A percentile compares a stretch with the other conserved stretches of the same genome.
phyloP scores from a whole-genome alignment of 2,329 filamentous ascomycete genomes.

The Beauveria pseudobassiana region DNA sequence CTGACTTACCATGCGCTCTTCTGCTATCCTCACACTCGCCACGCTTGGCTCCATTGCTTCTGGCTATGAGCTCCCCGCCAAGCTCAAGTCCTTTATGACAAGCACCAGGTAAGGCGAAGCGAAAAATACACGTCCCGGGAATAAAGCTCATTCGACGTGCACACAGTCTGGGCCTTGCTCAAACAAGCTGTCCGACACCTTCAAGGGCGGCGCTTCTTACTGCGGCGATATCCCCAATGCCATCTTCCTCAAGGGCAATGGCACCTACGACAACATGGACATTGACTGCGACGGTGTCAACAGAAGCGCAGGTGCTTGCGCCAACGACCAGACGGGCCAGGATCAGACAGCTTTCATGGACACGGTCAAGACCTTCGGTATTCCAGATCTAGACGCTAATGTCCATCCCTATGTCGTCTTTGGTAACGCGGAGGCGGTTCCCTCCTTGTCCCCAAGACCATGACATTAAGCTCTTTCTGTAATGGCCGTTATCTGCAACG shows the following conservation, averaged over 20 bases:
- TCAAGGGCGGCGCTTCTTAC: neutral
- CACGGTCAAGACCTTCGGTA: conserved; percentile 23
- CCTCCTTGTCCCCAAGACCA: conserved; percentile 23
- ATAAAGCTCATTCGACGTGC: neutral
- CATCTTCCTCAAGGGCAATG: conserved; percentile 34
- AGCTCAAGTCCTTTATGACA: conserved; percentile 14
- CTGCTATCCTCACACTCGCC: conserved; percentile 9
- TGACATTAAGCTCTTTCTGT: conserved; percentile 37
- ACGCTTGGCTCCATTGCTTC: conserved; percentile 10
- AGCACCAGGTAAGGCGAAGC: conserved; percentile 12
- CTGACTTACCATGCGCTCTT: conserved; percentile 9
- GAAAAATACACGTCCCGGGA: no score
- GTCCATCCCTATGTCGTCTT: conserved; percentile 41
- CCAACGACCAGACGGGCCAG: conserved; percentile 26
- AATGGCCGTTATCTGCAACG: conserved; percentile 41
- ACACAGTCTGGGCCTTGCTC: neutral
- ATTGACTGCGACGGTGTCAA: conserved; percentile 42
- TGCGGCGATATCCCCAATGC: conserved; percentile 18
- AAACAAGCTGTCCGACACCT: neutral
- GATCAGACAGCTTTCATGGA: conserved; percentile 34
- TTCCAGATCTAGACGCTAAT: conserved; percentile 34
- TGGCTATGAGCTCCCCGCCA: conserved; percentile 12
- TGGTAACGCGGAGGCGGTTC: conserved; percentile 24
- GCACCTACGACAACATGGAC: conserved; percentile 38
- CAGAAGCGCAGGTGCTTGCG: conserved; percentile 30